Evolutionary conservation across 139 green algal genomes (phyloP), one percentile per base, ranked within the genome.

Genomic region (Protoeuglena noctilucae): DNA sequence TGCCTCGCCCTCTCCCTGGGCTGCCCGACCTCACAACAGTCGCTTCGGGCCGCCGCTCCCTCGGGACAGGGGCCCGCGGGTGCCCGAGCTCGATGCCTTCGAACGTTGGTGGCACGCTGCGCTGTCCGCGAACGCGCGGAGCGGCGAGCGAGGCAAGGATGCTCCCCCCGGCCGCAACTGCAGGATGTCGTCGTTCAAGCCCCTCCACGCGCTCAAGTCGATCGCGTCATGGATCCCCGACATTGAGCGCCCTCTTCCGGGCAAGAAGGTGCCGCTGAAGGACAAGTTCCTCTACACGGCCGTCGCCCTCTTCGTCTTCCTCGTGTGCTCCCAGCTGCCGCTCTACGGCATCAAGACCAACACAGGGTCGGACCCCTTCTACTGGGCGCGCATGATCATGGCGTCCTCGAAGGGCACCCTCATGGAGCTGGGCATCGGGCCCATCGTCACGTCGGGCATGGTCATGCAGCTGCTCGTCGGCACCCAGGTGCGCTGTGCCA

Each of bases 311-410:
- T 95, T 94, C 46, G 86, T 98, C 55, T 98, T 96, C 67, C 76
- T 98, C 27, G 90, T 98, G 0, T 98, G 90, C 73, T 90, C 77
- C 4, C 90, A 96, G 65, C 81, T 98, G 34, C 90, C 90, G 16
- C 79, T 98, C 2, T 98, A 96, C 74, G 90, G 90, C 54, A 95
- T 98, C 62, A 80, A 93, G 48, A 82, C 79, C 34, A 83, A 81
- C 61, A 67, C 65, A 3, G 80, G 80, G 43, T 79, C 79, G 14
- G 90, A 98, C 68, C 89, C 90, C 5, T 93, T 96, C 68, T 98
- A 96, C 66, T 98, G 90, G 88, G 82, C 84, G 22, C 84, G 90
- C 40, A 85, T 96, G 6, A 98, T 98, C 69, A 92, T 98, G 81
- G 90, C 90, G 9, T 93, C 78, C 39, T 69, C 61, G 57, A 66